Percentiles rank a stretch among this genome's conserved stretches.
Conservation (phyloP, 106 monocot species). For the Platanthera zijinensis region DNA sequence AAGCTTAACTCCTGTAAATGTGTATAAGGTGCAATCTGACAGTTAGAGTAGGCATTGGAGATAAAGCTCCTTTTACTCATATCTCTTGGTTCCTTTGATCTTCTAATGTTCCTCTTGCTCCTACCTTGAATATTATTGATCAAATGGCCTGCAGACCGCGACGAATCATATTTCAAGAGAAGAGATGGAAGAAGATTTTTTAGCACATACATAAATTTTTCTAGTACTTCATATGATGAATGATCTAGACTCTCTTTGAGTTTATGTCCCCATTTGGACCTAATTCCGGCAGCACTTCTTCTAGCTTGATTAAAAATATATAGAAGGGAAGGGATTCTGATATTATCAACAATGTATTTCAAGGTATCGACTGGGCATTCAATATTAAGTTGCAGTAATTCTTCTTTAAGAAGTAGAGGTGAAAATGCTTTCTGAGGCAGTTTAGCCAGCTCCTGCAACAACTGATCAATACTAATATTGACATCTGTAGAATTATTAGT, state of each 20-base stretch:
- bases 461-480: constrained; percentile 6
- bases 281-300: constrained; percentile 11
- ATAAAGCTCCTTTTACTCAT: background rate
- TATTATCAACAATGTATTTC: constrained; percentile 7
- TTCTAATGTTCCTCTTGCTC: constrained; percentile 13
- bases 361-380: background rate
- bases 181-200: constrained; percentile 7
- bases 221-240: constrained; percentile 18
- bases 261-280: background rate
- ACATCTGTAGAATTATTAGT: background rate
- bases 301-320: background rate
- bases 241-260: constrained; percentile 11
- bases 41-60: constrained; percentile 1
- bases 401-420: constrained; percentile 6
- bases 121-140: constrained; percentile 2
- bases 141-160: background rate
- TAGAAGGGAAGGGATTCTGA: background rate
- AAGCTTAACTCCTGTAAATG: background rate
- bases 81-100: constrained; percentile 12
- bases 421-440: background rate
- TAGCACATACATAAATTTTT: constrained; percentile 15
- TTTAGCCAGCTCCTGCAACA: background rate
- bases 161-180: constrained; percentile 4
- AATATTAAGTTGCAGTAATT: constrained; percentile 4
- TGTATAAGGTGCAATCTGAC: constrained; percentile 1